Evolutionary conservation across 1,139 yeast genomes (phyloP).

Genomic region (Arxiozyma slooffiae): DNA sequence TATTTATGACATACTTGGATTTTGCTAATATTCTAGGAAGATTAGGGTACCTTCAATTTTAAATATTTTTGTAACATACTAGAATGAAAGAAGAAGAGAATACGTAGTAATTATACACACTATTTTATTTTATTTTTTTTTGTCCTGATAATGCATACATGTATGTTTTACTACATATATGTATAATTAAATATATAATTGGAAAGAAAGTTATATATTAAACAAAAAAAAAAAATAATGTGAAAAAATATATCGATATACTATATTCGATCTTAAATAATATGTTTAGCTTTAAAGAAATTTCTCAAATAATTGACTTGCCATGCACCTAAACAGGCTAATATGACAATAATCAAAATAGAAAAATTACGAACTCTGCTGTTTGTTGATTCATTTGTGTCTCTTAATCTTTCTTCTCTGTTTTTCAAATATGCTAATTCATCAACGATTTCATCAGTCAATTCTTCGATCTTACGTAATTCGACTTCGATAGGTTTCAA

Average conservation of each 20-base stretch:
- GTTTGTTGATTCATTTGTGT: constrained; percentile 86
- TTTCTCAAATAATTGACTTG: constrained; percentile 85
- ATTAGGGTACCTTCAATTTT: constrained; percentile 30
- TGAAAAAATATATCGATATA: too few species aligned
- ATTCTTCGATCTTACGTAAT: constrained; percentile 71
- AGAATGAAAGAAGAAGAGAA: background rate
- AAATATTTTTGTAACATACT: constrained; percentile 1
- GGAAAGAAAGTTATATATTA: background rate
- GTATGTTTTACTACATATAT: background rate
- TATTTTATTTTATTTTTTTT: background rate
- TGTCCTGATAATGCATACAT: background rate
- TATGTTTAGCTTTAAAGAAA: constrained; percentile 90
- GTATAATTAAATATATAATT: background rate
- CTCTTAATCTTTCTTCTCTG: constrained; percentile 89
- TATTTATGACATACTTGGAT: constrained; percentile 33
- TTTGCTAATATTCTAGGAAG: constrained; percentile 39
- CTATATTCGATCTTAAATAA: constrained; percentile 41
- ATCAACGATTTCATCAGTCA: constrained; percentile 65
- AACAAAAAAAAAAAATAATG: background rate
- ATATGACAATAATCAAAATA: constrained; percentile 51
- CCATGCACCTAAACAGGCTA: constrained; percentile 79
- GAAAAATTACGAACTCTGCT: constrained; percentile 78
- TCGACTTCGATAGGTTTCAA: constrained; percentile 89
- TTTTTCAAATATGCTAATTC: constrained; percentile 74
- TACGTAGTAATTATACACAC: background rate